Evolutionary conservation across 257 asterid genomes (phyloP), one percentile per base, ranked within the genome.

Genomic region (Solanum phureja): DNA sequence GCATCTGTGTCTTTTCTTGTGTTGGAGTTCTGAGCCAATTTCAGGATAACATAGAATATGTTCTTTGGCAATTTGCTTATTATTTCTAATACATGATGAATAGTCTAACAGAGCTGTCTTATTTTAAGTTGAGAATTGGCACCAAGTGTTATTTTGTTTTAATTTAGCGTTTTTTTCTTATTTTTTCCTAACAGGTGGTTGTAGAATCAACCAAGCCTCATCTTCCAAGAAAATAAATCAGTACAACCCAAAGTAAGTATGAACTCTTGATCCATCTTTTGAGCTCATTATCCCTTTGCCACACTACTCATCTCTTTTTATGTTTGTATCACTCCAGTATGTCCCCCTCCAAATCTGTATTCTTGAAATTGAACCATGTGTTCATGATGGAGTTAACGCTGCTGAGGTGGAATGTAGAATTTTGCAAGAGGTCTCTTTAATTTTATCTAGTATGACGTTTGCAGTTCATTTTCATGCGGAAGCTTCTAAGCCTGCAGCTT

Each of bases 171-270:
- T 10, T 29, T 64, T 87, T 29, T 24, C 42, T 60, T 34, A 42
- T 52, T 14, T n/a, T 73, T 56, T 42, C 16, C 2, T 34, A 42
- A 46, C 94, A 97, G 99, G 99, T 97, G 88, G 99, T 97, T 74
- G 99, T 97, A 90, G 99, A 97, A 91, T 95, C 99, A 73, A 88
- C 94, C 68, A 96, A 94, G 90, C 93, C 98, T 88, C 93, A 94
- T 93, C 98, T 96, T 83, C 89, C 94, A 34, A 89, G 92, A 92
- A 93, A 89, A 83, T 94, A 93, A 90, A 86, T 88, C 38, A 42
- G 81, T 52, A 56, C 74, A 73, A 69, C 62, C 62, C 52, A 75
- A 87, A 37, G 91, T 88, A 87, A 87, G 91, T 90, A 90, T 83
- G 73, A 60, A 37, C 85, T 89, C 85, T 73, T 75, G 68, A 52